Conservation (phyloP, 345 rosid species). For the Eucalyptus leucophloia region DNA sequence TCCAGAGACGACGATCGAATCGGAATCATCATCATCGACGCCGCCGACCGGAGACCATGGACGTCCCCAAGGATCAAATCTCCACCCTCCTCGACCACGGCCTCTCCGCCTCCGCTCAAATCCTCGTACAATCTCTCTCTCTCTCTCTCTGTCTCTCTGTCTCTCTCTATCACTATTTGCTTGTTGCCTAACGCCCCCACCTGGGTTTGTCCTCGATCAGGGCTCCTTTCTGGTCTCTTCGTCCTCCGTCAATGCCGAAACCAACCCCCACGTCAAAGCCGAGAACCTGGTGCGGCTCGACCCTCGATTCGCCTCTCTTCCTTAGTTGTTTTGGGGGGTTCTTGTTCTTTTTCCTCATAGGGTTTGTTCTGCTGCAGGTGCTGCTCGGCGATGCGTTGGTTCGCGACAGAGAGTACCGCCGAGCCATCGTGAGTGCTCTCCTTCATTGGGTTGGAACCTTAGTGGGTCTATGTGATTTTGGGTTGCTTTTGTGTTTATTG, state of each 20-base stretch:
- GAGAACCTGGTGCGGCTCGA: slow-evolving; percentile 68
- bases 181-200: not conserved
- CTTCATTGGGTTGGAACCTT: not conserved
- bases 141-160: not conserved
- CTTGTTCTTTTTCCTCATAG: not conserved
- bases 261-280: slow-evolving; percentile 78
- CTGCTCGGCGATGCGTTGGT: slow-evolving; percentile 79
- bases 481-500: not conserved
- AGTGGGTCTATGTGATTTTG: not conserved
- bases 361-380: slow-evolving; percentile 36
- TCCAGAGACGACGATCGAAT: not conserved
- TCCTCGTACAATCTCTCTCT: slow-evolving; percentile 31
- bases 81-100: slow-evolving; percentile 65
- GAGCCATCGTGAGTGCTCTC: slow-evolving; percentile 65
- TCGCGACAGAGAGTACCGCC: slow-evolving; percentile 69
- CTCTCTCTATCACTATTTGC: not conserved
- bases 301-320: not conserved
- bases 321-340: not conserved
- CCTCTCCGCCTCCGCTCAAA: slow-evolving; percentile 69
- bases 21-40: not conserved
- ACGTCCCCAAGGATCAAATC: slow-evolving; percentile 77
- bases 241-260: slow-evolving; percentile 50
- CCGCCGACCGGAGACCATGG: slow-evolving; percentile 21
- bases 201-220: slow-evolving; percentile 11
- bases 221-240: slow-evolving; percentile 87